Evolutionary conservation across 441 rosid species (phyloP).

Genomic region (Adansonia rubrostipa): DNA sequence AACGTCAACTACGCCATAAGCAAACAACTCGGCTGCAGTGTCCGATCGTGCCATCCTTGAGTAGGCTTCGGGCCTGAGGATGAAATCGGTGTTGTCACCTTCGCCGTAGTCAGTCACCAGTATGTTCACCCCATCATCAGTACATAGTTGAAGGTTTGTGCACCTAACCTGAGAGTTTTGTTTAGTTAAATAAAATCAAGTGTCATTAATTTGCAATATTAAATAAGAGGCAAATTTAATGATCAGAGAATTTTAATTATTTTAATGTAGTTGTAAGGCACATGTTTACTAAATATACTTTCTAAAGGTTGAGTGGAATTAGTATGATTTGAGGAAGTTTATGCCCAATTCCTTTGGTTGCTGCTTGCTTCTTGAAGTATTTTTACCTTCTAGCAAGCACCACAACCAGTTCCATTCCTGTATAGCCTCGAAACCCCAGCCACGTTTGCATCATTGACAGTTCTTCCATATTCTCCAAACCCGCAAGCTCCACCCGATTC

Average conservation of each 20-base stretch:
- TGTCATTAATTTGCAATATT: background rate
- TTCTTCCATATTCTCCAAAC: constrained; percentile 78
- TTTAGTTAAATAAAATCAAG: background rate
- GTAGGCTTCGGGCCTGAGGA: constrained; percentile 73
- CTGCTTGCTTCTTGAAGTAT: background rate
- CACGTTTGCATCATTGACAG: constrained; percentile 71
- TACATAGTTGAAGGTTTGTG: constrained; percentile 61
- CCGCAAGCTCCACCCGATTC: constrained; percentile 82
- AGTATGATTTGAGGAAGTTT: background rate
- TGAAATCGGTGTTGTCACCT: constrained; percentile 82
- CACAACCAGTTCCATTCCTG: constrained; percentile 80
- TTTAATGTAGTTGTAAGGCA: background rate
- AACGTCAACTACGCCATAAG: constrained; percentile 72
- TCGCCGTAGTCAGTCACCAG: constrained; percentile 90
- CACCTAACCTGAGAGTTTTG: constrained; percentile 66
- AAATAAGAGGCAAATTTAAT: background rate
- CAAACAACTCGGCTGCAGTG: constrained; percentile 46
- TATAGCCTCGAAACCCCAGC: constrained; percentile 79
- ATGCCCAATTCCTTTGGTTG: background rate
- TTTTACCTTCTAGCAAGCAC: constrained; percentile 78
- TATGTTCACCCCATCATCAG: constrained; percentile 59
- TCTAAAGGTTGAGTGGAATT: background rate
- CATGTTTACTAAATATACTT: background rate
- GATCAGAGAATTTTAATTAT: no score
- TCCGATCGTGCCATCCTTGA: constrained; percentile 52